Evolutionary conservation across 352 stramenopile species (phyloP), one percentile per base, ranked within the genome.

Genomic region (Pythium folliculosum): DNA sequence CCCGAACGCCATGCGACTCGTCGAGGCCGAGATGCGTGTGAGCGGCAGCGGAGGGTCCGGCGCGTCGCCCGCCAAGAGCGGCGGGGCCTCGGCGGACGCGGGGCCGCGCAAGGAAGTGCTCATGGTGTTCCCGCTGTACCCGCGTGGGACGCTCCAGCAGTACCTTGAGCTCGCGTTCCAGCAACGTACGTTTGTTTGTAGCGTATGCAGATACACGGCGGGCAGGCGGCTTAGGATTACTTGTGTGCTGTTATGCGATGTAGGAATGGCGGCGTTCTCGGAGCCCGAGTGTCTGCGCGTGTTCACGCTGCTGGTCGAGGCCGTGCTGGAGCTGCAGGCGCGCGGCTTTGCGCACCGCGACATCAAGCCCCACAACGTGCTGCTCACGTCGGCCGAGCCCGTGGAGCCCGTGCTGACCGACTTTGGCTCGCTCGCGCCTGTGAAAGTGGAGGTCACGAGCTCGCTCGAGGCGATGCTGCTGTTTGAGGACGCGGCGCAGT

Each of bases 401-500:
- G 58, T 77, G 13, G 75, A 81, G 53, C 80, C 84, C 16, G 63
- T 95, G 38, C 59, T 96, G 21, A 89, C 90, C 70, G 88, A 94
- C 61, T 92, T 96, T 63, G 85, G 87, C 25, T 92, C 83, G 6
- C 66, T 87, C 10, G 73, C 84, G 14, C 71, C 78, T 3, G 61
- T 91, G n/a, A 47, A 58, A 3, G 60, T 71, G 5, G 16, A 16
- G 16, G 48, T 94, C 49, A 53, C 25, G 27, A 77, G 60, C 12
- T 50, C 62, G 14, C 77, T 65, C 45, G 79, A 93, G 17, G 74
- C 86, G 13, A 56, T 90, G 19, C 60, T 65, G 19, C 43, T 97
- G 14, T 88, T 86, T n/a, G 95, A 98, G 49, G 63, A 85, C 13
- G 93, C 94, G 2, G 75, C 87, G 30, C 75, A 74, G 44, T 80